Base-by-base conservation (phyloP, 2,329 filamentous ascomycete species). In the Parasarocladium wereldwijsianum region DNA sequence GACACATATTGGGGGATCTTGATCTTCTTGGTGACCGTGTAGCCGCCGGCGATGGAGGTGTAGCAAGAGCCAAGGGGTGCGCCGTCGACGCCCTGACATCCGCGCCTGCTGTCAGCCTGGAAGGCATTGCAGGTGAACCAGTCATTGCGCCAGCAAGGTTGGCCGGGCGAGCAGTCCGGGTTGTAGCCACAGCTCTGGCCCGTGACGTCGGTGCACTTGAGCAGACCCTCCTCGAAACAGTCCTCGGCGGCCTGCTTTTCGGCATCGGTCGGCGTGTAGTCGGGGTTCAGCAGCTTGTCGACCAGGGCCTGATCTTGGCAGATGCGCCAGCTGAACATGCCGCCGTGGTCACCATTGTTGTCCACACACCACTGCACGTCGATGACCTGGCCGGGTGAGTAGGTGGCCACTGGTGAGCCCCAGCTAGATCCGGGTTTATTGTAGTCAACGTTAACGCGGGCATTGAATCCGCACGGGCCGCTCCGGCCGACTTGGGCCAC, bases 301-400 rank as follows among this genome's bases (percentile, higher is more conserved):
- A 68, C 59, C 0, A 70, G 43, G 0, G 44, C 48, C 38, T 68
- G 62, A 38, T 69, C 49, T 36, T 63, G 55, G 39, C 64, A 69
- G 36, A 68, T 58, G 8, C 64, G 60, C 43, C 66, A 69, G 38
- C 45, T 55, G 44, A 66, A 69, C 63, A 68, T 68, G 43, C 64
- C 65, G 16, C 64, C 63, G 36, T 69, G 64, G 37, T 69, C 64
- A 0, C 65, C 65, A 38, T 68, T 69, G 44, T 66, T 47, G 39
- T 70, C 65, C 12, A 68, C 55, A 31, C 65, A 69, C 65, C 65
- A 69, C 41, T 65, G 49, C 0, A 68, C 64, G 15, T 64, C 57
- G 15, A 67, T 44, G 0, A 54, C 43, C 8, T 66, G 47, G 0
- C 63, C 64, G 0, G 57, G 45, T 0, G 45, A 43, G 43, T 66